Conservation (phyloP, 2,329 filamentous ascomycete genomes). For the Teratosphaeria gauchensis region DNA sequence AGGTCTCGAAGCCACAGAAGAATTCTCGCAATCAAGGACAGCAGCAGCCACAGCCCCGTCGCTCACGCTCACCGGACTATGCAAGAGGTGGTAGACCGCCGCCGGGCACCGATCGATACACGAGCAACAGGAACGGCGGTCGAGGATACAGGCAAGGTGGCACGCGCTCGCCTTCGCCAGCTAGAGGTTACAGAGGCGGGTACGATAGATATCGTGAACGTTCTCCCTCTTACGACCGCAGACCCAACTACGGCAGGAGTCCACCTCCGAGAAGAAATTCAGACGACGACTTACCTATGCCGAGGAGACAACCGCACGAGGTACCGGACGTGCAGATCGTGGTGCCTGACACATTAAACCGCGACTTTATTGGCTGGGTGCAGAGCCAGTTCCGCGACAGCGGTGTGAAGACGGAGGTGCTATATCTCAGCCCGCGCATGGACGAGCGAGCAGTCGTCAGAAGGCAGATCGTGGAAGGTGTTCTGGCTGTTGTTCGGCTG, state of each 20-base stretch:
- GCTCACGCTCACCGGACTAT: constrained; percentile 57
- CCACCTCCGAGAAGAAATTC: constrained; percentile 54
- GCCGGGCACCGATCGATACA: constrained; percentile 24
- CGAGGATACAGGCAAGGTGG: constrained; percentile 24
- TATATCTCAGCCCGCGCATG: constrained; percentile 68
- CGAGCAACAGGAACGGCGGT: constrained; percentile 36
- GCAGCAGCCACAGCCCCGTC: constrained; percentile 20
- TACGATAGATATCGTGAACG: constrained; percentile 27
- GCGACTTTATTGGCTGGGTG: constrained; percentile 75
- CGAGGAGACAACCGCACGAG: constrained; percentile 60
- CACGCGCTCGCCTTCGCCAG: constrained; percentile 36
- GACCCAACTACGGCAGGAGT: constrained; percentile 31
- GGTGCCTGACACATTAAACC: constrained; percentile 64
- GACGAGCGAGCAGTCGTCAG: constrained; percentile 71
- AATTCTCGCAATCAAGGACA: constrained; percentile 23
- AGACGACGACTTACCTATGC: constrained; percentile 59
- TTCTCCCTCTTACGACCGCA: constrained; percentile 35
- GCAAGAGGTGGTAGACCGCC: constrained; percentile 37
- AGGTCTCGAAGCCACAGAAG: constrained; percentile 77
- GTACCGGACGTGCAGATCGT: constrained; percentile 87
- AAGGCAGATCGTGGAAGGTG: constrained; percentile 78
- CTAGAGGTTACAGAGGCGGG: constrained; percentile 27
- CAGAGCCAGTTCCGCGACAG: constrained; percentile 64
- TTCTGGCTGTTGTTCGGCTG: constrained; percentile 68
- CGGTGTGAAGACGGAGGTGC: constrained; percentile 65